These are phyloP conservation scores for Neospora caninum DNA, from an alignment of 169 alveolate genomes.

Conservation along the genomic window DNA sequence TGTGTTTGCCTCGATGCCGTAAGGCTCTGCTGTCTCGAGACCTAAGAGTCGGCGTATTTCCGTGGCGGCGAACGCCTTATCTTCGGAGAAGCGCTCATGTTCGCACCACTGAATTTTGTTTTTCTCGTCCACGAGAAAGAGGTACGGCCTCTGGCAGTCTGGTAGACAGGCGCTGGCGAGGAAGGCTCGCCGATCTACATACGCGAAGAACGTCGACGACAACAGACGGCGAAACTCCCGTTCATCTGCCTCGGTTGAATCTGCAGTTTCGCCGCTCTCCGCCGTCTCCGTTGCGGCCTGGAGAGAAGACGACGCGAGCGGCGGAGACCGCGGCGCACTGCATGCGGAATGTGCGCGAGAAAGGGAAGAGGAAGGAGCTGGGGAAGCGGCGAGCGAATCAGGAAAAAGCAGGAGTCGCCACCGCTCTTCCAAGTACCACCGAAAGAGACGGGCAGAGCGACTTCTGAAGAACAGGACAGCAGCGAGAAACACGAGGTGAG, in stretches of 20 bases:
- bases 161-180: background rate
- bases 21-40: background rate
- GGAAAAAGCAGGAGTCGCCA: conserved; percentile 23
- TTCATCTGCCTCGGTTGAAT: no score
- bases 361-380: background rate
- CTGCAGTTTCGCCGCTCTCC: background rate
- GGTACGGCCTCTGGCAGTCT: conserved; percentile 7
- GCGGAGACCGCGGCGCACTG: background rate
- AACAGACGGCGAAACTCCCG: no score
- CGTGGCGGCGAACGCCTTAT: background rate
- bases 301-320: background rate
- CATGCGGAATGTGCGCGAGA: background rate
- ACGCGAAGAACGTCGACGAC: background rate
- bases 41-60: background rate
- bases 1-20: no score
- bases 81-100: background rate
- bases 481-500: no score
- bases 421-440: conserved; percentile 11
- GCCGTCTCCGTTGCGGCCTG: background rate
- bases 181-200: background rate
- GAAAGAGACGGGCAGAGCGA: background rate
- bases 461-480: background rate
- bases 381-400: background rate
- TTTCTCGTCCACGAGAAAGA: background rate
- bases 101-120: background rate